Evolutionary conservation across 495 filamentous ascomycete genomes (phyloP).

Genomic region (Tuber melanosporum): DNA sequence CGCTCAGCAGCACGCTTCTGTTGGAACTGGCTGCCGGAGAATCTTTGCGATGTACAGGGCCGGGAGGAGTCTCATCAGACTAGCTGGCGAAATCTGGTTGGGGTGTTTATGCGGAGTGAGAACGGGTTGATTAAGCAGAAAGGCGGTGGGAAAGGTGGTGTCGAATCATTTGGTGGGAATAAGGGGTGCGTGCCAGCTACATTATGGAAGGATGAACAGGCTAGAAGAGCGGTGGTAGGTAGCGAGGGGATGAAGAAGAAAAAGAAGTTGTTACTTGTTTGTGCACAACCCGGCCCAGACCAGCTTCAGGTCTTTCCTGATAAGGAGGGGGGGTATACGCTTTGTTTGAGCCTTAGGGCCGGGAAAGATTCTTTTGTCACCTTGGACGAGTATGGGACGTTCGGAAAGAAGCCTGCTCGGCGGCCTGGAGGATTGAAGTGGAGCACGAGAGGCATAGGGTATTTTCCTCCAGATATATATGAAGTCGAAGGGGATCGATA

Average conservation of each 20-base stretch:
- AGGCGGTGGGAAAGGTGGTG: slow-evolving; percentile 34
- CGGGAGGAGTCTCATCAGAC: slow-evolving; percentile 31
- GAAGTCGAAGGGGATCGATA: slow-evolving; percentile 33
- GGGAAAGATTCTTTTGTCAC: slow-evolving; percentile 24
- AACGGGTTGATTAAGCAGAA: slow-evolving; percentile 36
- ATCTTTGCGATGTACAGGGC: slow-evolving; percentile 37
- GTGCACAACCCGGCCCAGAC: slow-evolving; percentile 37
- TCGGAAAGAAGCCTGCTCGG: slow-evolving; percentile 24
- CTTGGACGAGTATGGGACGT: slow-evolving; percentile 33
- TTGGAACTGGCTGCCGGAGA: slow-evolving; percentile 32
- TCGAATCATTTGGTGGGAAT: slow-evolving; percentile 37
- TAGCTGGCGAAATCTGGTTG: slow-evolving; percentile 41
- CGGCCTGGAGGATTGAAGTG: slow-evolving; percentile 23
- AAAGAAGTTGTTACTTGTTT: slow-evolving; percentile 34
- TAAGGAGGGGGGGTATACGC: slow-evolving; percentile 13
- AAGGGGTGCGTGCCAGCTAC: slow-evolving; percentile 21
- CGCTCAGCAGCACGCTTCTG: slow-evolving; percentile 31
- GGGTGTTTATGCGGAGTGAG: slow-evolving; percentile 41
- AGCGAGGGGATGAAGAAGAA: not conserved
- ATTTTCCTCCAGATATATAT: slow-evolving; percentile 38
- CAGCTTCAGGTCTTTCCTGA: slow-evolving; percentile 24
- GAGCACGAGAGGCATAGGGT: slow-evolving; percentile 15
- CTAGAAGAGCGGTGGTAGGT: not conserved
- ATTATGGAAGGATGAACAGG: slow-evolving; percentile 25
- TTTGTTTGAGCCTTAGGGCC: slow-evolving; percentile 23